Conservation (phyloP, 129 eudicot species). For the Flaveria linearis region DNA sequence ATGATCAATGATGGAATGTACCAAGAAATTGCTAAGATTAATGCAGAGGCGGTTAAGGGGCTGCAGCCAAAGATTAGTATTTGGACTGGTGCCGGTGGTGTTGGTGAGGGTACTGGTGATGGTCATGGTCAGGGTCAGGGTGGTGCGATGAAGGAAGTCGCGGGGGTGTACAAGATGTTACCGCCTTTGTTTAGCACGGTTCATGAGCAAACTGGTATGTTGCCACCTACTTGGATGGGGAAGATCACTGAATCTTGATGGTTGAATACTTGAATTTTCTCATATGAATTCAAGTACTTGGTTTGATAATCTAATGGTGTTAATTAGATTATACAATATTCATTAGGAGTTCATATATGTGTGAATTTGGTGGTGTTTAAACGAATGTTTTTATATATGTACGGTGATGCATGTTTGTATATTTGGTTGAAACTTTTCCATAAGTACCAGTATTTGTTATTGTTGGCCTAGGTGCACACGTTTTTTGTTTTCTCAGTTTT, state of each 20-base stretch:
- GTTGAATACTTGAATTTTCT: neutral
- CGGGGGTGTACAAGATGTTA: constrained; percentile 53
- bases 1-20: constrained; percentile 59
- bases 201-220: constrained; percentile 62
- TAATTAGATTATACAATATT: neutral
- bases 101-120: constrained; percentile 24
- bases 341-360: neutral
- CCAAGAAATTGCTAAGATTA: constrained; percentile 58
- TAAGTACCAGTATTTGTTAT: too few species aligned
- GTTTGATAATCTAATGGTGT: neutral
- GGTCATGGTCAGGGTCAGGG: constrained; percentile 4
- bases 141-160: constrained; percentile 53
- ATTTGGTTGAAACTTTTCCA: neutral
- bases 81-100: constrained; percentile 46
- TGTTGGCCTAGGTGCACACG: too few species aligned
- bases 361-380: constrained; percentile 1
- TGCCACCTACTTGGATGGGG: constrained; percentile 65
- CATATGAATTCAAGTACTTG: neutral
- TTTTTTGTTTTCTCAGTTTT: too few species aligned
- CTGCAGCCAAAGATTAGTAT: constrained; percentile 62
- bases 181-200: constrained; percentile 67
- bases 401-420: neutral
- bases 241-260: constrained; percentile 29
- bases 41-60: constrained; percentile 59
- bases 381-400: neutral